Base-by-base conservation (phyloP, 352 stramenopile genomes). In the Phytophthora parvispora region DNA sequence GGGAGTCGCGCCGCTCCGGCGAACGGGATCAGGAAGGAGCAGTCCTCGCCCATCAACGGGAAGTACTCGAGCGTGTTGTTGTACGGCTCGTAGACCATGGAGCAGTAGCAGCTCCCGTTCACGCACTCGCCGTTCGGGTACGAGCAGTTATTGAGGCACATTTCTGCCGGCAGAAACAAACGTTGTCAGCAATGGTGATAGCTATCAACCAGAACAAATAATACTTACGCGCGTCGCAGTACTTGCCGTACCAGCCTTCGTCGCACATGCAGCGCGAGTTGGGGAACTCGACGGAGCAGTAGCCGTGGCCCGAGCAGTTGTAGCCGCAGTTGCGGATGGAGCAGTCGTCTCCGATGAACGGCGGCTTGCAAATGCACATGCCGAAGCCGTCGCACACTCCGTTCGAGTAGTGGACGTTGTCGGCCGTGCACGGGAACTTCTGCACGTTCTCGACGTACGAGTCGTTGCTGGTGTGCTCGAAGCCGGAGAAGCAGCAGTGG, bases 101-200 rank as follows among this genome's bases (percentile, higher is more conserved):
- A 69, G 69, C 97, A 99, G 57, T 78, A 91, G 84, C 97, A 99
- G 36, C 72, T 81, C 4, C 97, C 84, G 60, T 91, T 94, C 65
- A 99, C 67, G 60, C 97, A 99, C 32, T 90, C 72, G 42, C 97
- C 97, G 68, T 99, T 98, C 22, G 97, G 97, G 62, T 97, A 99
- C 57, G 91, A 98, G 74, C 97, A 99, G 74, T 99, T 99, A 78
- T 99, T 99, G 20, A 99, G 75, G 64, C 97, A 99, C 71, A 98
- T 87, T 53, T 91, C 75, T 91, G 31, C 22, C 31, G 32, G 7
- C 20, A 45, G 47, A 36, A 40, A 32, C 29, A 42, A 57, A 52
- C 18, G 31, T 36, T 4, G 36, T 45, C 9, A 43, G 36, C 31
- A 36, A 20, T 3, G 28, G 27, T 64, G 8, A 31, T 22, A 60